phyloP scores from a whole-genome alignment of 2,329 filamentous ascomycete species.

The Pleoardoris graminearum region DNA sequence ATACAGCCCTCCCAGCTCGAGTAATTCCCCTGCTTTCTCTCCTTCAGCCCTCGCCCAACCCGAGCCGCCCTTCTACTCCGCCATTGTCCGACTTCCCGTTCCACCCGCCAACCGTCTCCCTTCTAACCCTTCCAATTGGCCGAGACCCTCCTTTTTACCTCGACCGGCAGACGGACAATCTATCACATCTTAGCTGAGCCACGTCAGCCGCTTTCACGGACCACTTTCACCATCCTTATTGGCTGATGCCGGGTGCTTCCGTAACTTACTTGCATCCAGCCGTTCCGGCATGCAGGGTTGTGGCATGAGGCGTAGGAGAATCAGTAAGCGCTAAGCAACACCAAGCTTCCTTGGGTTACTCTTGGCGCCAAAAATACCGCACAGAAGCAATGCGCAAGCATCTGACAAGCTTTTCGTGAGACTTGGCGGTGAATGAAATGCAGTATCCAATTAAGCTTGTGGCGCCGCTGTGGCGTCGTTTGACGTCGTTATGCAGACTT shows the following conservation, averaged over 20 bases:
- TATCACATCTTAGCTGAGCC: not conserved
- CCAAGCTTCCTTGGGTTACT: slow-evolving; percentile 31
- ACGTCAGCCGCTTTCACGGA: not conserved
- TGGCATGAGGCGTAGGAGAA: no score
- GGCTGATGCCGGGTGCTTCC: not conserved
- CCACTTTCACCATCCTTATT: not conserved
- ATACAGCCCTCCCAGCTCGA: not conserved
- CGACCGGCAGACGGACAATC: not conserved
- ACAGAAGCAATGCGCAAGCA: slow-evolving; percentile 29
- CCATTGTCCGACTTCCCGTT: not conserved
- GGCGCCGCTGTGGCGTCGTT: slow-evolving; percentile 8
- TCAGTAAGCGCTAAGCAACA: slow-evolving; percentile 20
- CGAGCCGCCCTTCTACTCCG: not conserved
- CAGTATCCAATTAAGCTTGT: not conserved
- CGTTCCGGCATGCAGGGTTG: not conserved
- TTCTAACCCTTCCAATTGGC: not conserved
- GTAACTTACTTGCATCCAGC: slow-evolving; percentile 14
- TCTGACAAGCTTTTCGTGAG: slow-evolving; percentile 25
- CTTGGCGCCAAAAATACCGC: slow-evolving; percentile 26
- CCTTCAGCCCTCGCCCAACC: not conserved
- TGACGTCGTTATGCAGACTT: slow-evolving; percentile 5
- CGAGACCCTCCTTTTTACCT: not conserved
- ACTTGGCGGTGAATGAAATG: slow-evolving; percentile 31
- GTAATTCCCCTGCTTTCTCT: not conserved
- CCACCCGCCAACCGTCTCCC: slow-evolving; percentile 1